Evolutionary conservation across 352 stramenopile genomes (phyloP).

Genomic region (Pythium diclinum): DNA sequence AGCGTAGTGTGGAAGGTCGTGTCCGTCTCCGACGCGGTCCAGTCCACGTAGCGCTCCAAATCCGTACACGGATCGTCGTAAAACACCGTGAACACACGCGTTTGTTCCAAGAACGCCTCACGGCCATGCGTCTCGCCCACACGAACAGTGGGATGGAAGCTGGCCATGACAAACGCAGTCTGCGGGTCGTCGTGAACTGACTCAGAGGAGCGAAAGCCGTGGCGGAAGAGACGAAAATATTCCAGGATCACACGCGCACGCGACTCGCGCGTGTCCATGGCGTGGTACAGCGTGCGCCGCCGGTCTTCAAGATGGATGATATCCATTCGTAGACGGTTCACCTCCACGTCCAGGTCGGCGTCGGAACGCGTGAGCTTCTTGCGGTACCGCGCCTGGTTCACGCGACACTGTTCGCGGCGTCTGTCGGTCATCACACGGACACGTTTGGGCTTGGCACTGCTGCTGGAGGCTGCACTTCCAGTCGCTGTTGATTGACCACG

Average conservation of each 20-base stretch:
- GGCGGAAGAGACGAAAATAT: conserved; percentile 27
- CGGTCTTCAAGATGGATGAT: neutral
- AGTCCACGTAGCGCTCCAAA: neutral
- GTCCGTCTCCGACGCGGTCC: neutral
- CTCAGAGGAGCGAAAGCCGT: neutral
- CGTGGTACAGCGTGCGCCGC: neutral
- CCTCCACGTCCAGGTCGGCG: neutral
- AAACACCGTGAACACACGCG: conserved; percentile 9
- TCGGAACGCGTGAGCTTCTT: neutral
- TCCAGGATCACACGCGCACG: conserved; percentile 18
- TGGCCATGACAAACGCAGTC: conserved; percentile 9
- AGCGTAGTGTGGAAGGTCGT: conserved; percentile 4
- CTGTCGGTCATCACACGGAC: conserved; percentile 29
- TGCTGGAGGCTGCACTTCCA: neutral
- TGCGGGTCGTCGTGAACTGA: conserved; percentile 1
- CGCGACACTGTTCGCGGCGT: conserved; percentile 33
- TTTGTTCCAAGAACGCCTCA: conserved; percentile 12
- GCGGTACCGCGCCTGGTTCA: conserved; percentile 34
- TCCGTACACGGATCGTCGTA: conserved; percentile 4
- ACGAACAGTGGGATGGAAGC: conserved; percentile 3
- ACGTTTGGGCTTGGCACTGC: conserved; percentile 14
- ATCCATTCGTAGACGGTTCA: neutral
- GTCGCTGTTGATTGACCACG: neutral
- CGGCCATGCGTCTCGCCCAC: conserved; percentile 7
- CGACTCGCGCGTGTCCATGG: conserved; percentile 1